Percentiles rank a stretch among this genome's conserved stretches.
Evolutionary conservation across 495 filamentous ascomycete species (phyloP).

Genomic region (Penicillium pulvis): DNA sequence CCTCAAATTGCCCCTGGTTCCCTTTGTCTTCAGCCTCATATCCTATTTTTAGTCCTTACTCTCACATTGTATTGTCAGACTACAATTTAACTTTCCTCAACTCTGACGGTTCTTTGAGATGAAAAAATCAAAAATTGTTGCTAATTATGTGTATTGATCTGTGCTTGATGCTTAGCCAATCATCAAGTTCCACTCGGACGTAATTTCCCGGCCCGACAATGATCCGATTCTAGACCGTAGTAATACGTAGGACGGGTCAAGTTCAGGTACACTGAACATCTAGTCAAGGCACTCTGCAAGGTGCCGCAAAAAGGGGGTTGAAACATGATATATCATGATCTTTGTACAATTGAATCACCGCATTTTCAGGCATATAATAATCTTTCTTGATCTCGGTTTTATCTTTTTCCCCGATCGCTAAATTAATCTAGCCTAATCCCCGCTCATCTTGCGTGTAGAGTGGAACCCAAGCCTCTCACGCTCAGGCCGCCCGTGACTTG

Average conservation of each 20-base stretch:
- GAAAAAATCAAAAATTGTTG: background rate
- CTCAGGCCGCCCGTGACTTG: constrained; percentile 15
- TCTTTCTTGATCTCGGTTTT: too few species aligned
- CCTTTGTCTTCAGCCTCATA: background rate
- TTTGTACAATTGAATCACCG: too few species aligned
- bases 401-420: background rate
- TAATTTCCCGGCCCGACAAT: constrained; percentile 23
- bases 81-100: too few species aligned
- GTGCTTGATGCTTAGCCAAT: background rate
- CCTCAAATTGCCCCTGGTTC: background rate
- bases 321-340: background rate
- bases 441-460: constrained; percentile 8
- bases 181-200: background rate
- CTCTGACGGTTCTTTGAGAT: background rate
- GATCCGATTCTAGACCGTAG: constrained; percentile 20
- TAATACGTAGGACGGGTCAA: background rate
- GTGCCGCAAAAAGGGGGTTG: constrained; percentile 1
- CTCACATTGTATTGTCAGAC: too few species aligned
- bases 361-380: too few species aligned
- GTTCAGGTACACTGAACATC: background rate
- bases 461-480: constrained; percentile 2
- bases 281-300: background rate
- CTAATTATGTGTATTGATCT: background rate
- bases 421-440: constrained; percentile 3
- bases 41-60: background rate